Percentiles rank a stretch among this genome's conserved stretches.
Evolutionary conservation across 352 stramenopile genomes (phyloP).

Genomic region (Globisporangium apiculatum): DNA sequence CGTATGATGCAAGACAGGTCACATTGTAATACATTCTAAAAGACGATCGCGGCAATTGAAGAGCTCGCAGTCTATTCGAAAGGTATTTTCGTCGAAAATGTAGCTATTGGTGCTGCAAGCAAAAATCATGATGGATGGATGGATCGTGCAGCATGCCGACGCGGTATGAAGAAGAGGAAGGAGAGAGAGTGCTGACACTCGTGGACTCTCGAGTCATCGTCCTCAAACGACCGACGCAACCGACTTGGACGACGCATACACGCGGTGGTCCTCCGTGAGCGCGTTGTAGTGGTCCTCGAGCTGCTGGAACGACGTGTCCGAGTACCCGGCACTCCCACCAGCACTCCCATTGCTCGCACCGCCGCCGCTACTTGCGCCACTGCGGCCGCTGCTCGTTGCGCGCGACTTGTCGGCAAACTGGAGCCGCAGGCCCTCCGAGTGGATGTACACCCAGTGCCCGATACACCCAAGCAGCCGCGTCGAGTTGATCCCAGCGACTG

Average conservation of each 20-base stretch:
- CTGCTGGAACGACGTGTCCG: slow-evolving; percentile 50
- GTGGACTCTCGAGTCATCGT: background rate
- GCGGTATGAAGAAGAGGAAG: background rate
- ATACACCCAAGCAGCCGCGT: slow-evolving; percentile 57
- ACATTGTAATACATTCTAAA: background rate
- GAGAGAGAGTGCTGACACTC: background rate
- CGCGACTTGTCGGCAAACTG: slow-evolving; percentile 39
- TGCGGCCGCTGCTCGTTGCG: background rate
- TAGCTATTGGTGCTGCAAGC: too few relatives aligned
- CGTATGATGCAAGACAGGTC: background rate
- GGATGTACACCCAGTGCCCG: slow-evolving; percentile 67
- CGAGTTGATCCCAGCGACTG: slow-evolving; percentile 65
- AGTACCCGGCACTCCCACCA: slow-evolving; percentile 16
- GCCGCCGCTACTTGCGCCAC: slow-evolving; percentile 32
- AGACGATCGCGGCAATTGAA: too few relatives aligned
- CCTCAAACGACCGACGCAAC: slow-evolving; percentile 13
- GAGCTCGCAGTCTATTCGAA: too few relatives aligned
- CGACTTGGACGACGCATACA: slow-evolving; percentile 35
- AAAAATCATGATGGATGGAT: background rate
- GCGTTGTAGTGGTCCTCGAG: slow-evolving; percentile 70
- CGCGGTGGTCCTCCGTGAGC: slow-evolving; percentile 56
- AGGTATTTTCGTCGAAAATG: too few relatives aligned
- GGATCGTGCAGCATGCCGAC: background rate
- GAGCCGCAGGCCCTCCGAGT: slow-evolving; percentile 30
- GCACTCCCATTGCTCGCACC: slow-evolving; percentile 38